Evolutionary conservation across 2,329 filamentous ascomycete genomes (phyloP).

Genomic region (Blumeria hordei): DNA sequence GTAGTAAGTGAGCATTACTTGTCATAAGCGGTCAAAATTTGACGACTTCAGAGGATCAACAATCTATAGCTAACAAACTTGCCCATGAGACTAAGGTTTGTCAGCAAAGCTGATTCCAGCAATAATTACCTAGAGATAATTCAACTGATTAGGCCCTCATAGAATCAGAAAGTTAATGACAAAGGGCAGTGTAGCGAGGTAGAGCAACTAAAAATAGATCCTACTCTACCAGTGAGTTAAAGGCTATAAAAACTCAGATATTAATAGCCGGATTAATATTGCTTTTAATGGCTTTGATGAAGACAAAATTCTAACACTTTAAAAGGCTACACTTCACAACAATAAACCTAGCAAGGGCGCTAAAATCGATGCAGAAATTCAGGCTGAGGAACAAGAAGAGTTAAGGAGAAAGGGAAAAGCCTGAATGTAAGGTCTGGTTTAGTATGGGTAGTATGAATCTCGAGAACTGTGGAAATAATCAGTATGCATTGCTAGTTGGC

Average conservation of each 20-base stretch:
- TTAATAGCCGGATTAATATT: neutral
- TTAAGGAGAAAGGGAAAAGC: constrained; percentile 32
- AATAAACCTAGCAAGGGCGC: constrained; percentile 52
- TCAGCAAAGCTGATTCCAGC: neutral
- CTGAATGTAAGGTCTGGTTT: constrained; percentile 6
- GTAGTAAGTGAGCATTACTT: constrained; percentile 28
- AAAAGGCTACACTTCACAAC: constrained; percentile 37
- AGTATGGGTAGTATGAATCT: too few relatives aligned
- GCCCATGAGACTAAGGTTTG: constrained; percentile 31
- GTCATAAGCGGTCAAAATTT: neutral
- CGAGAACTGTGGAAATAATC: too few relatives aligned
- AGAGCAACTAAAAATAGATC: constrained; percentile 20
- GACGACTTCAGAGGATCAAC: constrained; percentile 31
- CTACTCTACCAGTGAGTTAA: constrained; percentile 28
- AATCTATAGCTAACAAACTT: constrained; percentile 47
- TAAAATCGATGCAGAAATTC: constrained; percentile 43
- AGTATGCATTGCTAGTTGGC: too few relatives aligned
- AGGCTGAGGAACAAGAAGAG: constrained; percentile 41
- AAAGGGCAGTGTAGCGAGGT: constrained; percentile 8
- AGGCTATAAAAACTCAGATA: neutral
- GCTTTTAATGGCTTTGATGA: neutral
- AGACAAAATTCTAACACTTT: neutral
- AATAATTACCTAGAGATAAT: too few relatives aligned
- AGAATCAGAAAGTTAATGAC: too few relatives aligned
- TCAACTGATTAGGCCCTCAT: too few relatives aligned